Evolutionary conservation across 257 asterid species (phyloP), one percentile per base, ranked within the genome.

Genomic region (Plantago ovata): DNA sequence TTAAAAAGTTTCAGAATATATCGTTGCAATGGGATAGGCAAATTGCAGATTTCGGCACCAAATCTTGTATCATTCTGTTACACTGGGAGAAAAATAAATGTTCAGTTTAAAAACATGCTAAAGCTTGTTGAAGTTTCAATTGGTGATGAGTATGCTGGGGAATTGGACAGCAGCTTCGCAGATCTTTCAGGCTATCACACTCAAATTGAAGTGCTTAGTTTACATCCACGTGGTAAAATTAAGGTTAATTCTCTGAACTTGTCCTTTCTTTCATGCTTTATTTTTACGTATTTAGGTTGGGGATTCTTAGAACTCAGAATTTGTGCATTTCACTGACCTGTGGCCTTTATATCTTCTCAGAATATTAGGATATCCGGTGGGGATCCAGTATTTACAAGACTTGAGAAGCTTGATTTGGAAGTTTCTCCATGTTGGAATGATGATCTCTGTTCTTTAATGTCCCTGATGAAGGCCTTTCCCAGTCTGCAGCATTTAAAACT

Each of bases 171-270:
- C 3, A 28, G 36, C 36, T 28, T 28, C 7, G 4, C 36, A 28
- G 36, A 28, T 28, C 36, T 28, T 28, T 28, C 7, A 8, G 7
- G 7, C 6, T 28, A 28, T 28, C 36, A 1, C 36, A 5, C 15
- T 6, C 46, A 41, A 3, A 47, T 47, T 4, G 7, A 19, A 16
- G 21, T 47, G 24, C 20, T 15, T 47, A 10, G 6, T 41, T 41
- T 41, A 41, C 36, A 28, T 28, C 36, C 36, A 41, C 10, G 46
- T 41, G 45, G 36, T 28, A 41, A 41, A 10, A 14, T 41, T 13
- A 10, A 41, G 13, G 13, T 10, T 41, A 41, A 4, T 41, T 46
- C 22, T 7, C 33, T 2, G 14, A 8, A 3, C 70, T 80, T 88
- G 78, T 63, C 36, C 6, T 6, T 8, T 3, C 1, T 28, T 28